Conservation (phyloP, 2,329 filamentous ascomycete species). For the Teratosphaeria viscida region DNA sequence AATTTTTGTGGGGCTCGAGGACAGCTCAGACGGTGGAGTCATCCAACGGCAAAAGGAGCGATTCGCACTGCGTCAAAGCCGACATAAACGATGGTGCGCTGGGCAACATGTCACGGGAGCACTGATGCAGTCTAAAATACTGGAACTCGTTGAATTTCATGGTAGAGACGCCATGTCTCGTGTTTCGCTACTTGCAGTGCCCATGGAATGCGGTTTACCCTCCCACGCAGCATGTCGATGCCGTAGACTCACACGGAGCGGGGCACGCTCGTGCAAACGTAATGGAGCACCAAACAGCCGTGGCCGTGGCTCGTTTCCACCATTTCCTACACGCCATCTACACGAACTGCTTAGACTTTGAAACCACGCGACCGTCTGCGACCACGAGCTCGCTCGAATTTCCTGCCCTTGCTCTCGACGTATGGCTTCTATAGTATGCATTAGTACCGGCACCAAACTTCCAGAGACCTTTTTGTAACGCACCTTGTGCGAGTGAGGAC, state of each 20-base stretch:
- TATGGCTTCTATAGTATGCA: constrained; percentile 66
- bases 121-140: neutral
- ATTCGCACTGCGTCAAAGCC: neutral
- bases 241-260: neutral
- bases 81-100: neutral
- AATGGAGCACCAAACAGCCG: neutral
- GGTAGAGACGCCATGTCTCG: constrained; percentile 1
- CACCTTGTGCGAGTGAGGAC: constrained; percentile 96
- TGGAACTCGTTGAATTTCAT: neutral
- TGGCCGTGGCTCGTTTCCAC: neutral
- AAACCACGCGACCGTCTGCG: constrained; percentile 97
- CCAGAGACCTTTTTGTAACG: constrained; percentile 20
- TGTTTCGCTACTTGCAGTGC: constrained; percentile 1
- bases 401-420: constrained; percentile 96
- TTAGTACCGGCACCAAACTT: constrained; percentile 4
- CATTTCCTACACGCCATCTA: neutral
- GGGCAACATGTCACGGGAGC: neutral
- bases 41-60: neutral
- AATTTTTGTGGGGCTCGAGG: neutral
- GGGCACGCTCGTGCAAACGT: neutral
- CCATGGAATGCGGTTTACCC: constrained; percentile 4
- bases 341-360: constrained; percentile 72
- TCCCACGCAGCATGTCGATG: constrained; percentile 3
- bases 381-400: constrained; percentile 99
- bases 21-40: neutral